Conservation (phyloP, 1,284 basidiomycete genomes). For the Melampsora larici-populina region DNA sequence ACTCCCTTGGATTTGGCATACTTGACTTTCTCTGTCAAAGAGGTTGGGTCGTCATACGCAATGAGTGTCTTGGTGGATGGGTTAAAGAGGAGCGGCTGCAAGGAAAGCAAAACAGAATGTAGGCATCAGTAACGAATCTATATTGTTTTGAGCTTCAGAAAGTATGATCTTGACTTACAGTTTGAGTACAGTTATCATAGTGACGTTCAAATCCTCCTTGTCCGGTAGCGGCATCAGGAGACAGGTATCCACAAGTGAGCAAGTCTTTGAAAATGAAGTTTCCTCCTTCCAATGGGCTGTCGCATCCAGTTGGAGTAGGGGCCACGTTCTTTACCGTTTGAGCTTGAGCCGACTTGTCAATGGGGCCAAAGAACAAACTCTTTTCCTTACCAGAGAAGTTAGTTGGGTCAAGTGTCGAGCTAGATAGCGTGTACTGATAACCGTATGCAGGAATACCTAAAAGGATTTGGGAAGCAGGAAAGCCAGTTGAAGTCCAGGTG, state of each 20-base stretch:
- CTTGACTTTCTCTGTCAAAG: constrained; percentile 18
- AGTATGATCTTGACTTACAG: constrained; percentile 14
- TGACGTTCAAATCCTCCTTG: no score
- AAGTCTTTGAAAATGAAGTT: constrained; percentile 30
- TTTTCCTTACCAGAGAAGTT: constrained; percentile 33
- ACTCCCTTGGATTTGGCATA: constrained; percentile 13
- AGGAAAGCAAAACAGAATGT: background rate
- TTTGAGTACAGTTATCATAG: constrained; percentile 36
- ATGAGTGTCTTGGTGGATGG: constrained; percentile 33
- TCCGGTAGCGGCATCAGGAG: constrained; percentile 9
- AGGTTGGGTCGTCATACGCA: constrained; percentile 34
- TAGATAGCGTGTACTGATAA: constrained; percentile 14
- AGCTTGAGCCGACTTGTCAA: constrained; percentile 21
- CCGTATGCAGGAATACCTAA: constrained; percentile 34
- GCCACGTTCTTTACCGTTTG: background rate
- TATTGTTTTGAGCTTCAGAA: background rate
- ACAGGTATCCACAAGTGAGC: constrained; percentile 19
- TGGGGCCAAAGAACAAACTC: constrained; percentile 24
- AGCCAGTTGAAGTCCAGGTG: constrained; percentile 35
- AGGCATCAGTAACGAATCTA: no score
- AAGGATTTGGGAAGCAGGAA: constrained; percentile 34
- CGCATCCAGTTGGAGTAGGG: background rate
- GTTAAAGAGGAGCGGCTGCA: constrained; percentile 38
- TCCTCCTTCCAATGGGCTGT: constrained; percentile 3
- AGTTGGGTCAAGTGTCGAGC: constrained; percentile 3